phyloP scores from a whole-genome alignment of 169 alveolate genomes.

The Condylostoma magnum region DNA sequence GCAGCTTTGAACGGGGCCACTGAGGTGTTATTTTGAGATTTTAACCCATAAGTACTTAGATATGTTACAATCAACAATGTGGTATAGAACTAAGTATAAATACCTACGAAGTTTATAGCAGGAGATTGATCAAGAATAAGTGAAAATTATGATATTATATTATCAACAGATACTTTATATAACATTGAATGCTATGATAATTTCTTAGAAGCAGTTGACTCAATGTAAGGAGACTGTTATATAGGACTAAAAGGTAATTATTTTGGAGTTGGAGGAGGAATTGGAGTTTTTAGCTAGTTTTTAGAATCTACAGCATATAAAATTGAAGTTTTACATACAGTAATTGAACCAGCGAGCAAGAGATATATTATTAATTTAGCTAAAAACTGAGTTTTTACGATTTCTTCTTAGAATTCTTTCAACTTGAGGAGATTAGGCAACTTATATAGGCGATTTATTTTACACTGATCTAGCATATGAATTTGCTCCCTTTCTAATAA shows the following conservation, averaged over 20 bases:
- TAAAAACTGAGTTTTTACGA: not conserved
- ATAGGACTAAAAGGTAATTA: slow-evolving; percentile 21
- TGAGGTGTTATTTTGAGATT: slow-evolving; percentile 1
- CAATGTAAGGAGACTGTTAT: not conserved
- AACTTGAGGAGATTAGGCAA: too few species aligned
- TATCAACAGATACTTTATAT: slow-evolving; percentile 23
- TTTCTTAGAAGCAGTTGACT: not conserved
- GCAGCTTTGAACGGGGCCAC: not conserved
- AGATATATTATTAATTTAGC: not conserved
- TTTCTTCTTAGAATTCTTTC: too few species aligned
- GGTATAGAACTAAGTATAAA: not conserved
- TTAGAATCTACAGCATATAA: not conserved
- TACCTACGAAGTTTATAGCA: not conserved
- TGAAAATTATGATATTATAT: slow-evolving; percentile 5
- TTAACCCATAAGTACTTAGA: slow-evolving; percentile 4
- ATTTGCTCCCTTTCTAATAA: too few species aligned
- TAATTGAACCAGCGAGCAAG: slow-evolving; percentile 21
- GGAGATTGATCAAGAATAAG: not conserved
- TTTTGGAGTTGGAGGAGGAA: slow-evolving; percentile 35
- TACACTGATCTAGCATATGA: too few species aligned
- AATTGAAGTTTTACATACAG: not conserved
- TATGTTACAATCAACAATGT: not conserved
- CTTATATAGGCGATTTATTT: too few species aligned
- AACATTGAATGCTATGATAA: not conserved
- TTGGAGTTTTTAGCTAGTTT: not conserved